Percentiles rank a stretch among this genome's conserved stretches.
Evolutionary conservation across 2,329 filamentous ascomycete species (phyloP).

Genomic region (Grosmannia penicillata): DNA sequence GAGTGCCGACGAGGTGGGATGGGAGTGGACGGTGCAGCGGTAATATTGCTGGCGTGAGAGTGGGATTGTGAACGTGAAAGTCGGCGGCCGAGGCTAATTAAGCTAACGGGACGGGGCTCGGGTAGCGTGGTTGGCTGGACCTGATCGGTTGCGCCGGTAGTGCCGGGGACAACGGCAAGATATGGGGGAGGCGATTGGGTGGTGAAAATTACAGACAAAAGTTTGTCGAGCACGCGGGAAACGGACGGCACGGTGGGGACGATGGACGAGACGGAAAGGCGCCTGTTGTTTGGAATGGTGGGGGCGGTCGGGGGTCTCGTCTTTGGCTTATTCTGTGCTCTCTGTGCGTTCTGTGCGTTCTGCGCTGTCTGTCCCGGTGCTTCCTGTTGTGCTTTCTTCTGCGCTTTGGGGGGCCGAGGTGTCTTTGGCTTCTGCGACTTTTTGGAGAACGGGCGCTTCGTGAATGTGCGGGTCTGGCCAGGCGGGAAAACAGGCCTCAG

Average conservation of each 20-base stretch:
- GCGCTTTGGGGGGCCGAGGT: too few species aligned
- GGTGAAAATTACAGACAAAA: not conserved
- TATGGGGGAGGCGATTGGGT: not conserved
- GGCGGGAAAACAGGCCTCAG: constrained; percentile 14
- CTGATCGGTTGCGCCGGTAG: not conserved
- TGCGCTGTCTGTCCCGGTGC: too few species aligned
- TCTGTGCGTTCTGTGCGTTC: not conserved
- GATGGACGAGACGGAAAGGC: not conserved
- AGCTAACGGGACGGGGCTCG: not conserved
- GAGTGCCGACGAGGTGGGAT: not conserved
- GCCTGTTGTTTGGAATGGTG: not conserved
- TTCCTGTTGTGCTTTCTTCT: too few species aligned
- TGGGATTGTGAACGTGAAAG: constrained; percentile 7
- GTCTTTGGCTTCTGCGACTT: not conserved
- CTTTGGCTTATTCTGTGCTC: constrained; percentile 4
- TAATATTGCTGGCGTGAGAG: not conserved
- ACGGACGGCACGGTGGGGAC: not conserved
- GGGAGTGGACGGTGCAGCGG: not conserved
- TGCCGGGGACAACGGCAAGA: not conserved
- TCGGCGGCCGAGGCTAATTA: constrained; percentile 13
- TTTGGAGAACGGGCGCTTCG: not conserved
- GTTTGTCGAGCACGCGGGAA: not conserved
- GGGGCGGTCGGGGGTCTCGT: too few species aligned
- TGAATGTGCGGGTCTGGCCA: not conserved
- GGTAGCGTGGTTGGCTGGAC: not conserved